Evolutionary conservation across 495 filamentous ascomycete species (phyloP), one percentile per base, ranked within the genome.

Genomic region (Trypethelium eluteriae): DNA sequence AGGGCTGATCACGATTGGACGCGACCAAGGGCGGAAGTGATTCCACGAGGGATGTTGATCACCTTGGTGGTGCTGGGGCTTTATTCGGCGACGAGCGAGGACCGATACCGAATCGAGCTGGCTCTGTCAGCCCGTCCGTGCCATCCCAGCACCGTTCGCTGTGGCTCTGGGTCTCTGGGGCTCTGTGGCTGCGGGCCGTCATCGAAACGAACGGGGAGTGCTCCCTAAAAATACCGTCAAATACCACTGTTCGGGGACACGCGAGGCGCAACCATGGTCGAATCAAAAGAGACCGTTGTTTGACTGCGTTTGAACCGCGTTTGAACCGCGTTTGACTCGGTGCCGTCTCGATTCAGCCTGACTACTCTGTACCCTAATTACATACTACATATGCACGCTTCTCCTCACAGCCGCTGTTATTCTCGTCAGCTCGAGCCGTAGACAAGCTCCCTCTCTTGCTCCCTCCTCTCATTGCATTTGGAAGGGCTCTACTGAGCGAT

Each of bases 401-500:
- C 12, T 25, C 18, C 49, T 53, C 49, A 53, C 18, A 14, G 49
- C 49, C 49, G 49, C 49, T 18, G 18, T 53, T 53, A n/a, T 53
- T 25, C 11, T 53, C 49, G 49, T 59, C 53, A 59, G 53, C 53
- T 59, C 53, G 53, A 59, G 53, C 53, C 53, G 18, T 18, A 36
- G 5, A 34, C 5, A n/a, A 18, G 25, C 18, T 9, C 32, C 25
- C 53, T 59, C 53, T 36, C 53, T 32, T 36, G 5, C 7, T 53
- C 49, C 12, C n/a, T 25, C 49, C 9, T 5, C 25, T 36, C 32
- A 59, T 14, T 59, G 3, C 53, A 59, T 34, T 11, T 59, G 53
- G 53, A 34, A 6, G 53, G 18, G 53, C 53, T 32, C 53, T 32
- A 14, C 53, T 36, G 53, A 14, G 6, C 53, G 7, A 35, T 59